These are phyloP conservation scores for Spencermartinsiella europaea DNA, from an alignment of 805 yeast species.

Conservation along the genomic window DNA sequence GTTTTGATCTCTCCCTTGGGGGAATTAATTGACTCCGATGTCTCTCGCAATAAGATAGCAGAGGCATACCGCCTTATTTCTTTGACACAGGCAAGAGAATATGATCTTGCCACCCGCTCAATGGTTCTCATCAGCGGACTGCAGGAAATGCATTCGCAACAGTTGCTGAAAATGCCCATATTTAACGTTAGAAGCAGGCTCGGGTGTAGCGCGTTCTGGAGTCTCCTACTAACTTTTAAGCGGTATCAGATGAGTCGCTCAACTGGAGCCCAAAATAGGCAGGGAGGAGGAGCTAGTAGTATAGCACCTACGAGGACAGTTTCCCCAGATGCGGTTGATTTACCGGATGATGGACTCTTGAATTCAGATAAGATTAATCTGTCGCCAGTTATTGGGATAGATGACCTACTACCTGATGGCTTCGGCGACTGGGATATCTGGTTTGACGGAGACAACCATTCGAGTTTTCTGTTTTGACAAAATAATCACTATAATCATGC, in stretches of 20 bases:
- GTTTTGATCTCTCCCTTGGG: conserved; percentile 8
- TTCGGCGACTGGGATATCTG: background rate
- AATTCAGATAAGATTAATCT: too few species aligned
- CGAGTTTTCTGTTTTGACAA: background rate
- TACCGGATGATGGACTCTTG: too few species aligned
- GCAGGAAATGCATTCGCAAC: conserved; percentile 6
- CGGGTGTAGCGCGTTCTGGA: conserved; percentile 17
- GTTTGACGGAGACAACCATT: background rate
- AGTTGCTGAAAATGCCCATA: conserved; percentile 7
- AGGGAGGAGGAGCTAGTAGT: too few species aligned
- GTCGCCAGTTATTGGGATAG: too few species aligned
- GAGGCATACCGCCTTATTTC: conserved; percentile 6
- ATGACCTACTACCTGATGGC: background rate
- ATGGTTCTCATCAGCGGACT: conserved; percentile 11
- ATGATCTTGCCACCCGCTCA: conserved; percentile 8
- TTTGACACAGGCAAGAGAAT: background rate
- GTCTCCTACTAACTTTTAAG: conserved; percentile 12
- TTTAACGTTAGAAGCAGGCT: conserved; percentile 13
- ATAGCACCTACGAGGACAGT: too few species aligned
- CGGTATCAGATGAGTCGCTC: conserved; percentile 9
- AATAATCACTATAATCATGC: too few species aligned
- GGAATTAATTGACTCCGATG: conserved; percentile 5
- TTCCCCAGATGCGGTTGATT: too few species aligned
- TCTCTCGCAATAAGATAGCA: conserved; percentile 11
- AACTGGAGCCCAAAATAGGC: too few species aligned